A percentile compares a stretch with the other conserved stretches of the same genome.
phyloP scores from a whole-genome alignment of 2,329 filamentous ascomycete genomes.

The Cercospora janseana region DNA sequence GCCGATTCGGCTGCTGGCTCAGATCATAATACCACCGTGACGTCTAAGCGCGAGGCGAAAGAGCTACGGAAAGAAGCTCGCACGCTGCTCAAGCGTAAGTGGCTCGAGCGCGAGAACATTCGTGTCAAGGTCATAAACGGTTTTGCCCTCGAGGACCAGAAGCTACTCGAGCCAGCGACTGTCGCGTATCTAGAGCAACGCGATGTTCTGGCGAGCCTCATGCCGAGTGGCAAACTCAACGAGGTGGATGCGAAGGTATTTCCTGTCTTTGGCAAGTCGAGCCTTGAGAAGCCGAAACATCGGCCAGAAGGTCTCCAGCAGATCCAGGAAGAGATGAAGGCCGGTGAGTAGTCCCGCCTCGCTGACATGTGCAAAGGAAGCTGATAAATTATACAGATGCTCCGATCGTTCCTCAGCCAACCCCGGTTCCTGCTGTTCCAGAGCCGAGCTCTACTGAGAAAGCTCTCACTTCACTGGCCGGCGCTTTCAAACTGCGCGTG shows the following conservation, averaged over 20 bases:
- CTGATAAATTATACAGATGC: not conserved
- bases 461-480: constrained; percentile 12
- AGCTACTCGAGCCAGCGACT: constrained; percentile 16
- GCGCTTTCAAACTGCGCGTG: constrained; percentile 12
- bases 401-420: not conserved
- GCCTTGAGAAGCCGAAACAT: constrained; percentile 18
- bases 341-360: not conserved
- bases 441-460: constrained; percentile 2
- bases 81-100: constrained; percentile 23
- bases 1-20: not conserved
- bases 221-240: constrained; percentile 25
- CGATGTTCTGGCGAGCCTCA: constrained; percentile 17
- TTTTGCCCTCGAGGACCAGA: constrained; percentile 15
- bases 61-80: constrained; percentile 21
- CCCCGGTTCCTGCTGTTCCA: not conserved
- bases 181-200: constrained; percentile 22
- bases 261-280: constrained; percentile 18
- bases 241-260: constrained; percentile 24
- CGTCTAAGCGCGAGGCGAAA: constrained; percentile 9
- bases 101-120: constrained; percentile 23
- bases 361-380: not conserved
- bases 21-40: not conserved
- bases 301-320: constrained; percentile 11
- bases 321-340: not conserved
- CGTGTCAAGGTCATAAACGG: constrained; percentile 17